A percentile compares a stretch with the other conserved stretches of the same genome.
Evolutionary conservation across 176 grass and related monocot species (phyloP).

Genomic region (Poa pratensis): DNA sequence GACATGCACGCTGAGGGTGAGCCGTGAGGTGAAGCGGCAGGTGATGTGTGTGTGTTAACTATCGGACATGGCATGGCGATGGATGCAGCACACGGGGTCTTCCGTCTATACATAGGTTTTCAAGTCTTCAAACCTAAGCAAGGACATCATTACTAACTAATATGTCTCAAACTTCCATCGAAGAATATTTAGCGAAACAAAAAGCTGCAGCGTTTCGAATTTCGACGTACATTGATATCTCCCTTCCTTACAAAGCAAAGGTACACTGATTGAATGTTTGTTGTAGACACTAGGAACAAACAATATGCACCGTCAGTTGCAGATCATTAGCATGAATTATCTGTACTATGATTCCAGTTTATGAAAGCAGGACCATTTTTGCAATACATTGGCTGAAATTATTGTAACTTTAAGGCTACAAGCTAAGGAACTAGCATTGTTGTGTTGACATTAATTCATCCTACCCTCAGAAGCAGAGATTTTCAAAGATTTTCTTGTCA

Average conservation of each 20-base stretch:
- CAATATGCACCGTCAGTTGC: conserved; percentile 34
- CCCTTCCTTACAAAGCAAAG: not conserved
- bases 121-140: too few species aligned
- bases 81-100: not conserved
- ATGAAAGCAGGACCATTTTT: not conserved
- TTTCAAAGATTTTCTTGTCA: not conserved
- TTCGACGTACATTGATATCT: conserved; percentile 9
- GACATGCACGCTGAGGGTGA: too few species aligned
- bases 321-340: conserved; percentile 20
- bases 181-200: conserved; percentile 29
- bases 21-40: too few species aligned
- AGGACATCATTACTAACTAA: not conserved
- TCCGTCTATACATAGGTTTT: not conserved
- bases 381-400: not conserved
- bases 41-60: too few species aligned
- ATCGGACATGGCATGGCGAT: not conserved
- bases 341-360: conserved; percentile 36
- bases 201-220: not conserved
- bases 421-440: not conserved
- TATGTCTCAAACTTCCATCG: not conserved
- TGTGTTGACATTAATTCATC: conserved; percentile 12
- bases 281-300: conserved; percentile 35
- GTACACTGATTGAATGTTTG: conserved; percentile 6
- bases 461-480: not conserved
- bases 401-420: conserved; percentile 21